These are phyloP conservation scores for Boechera retrofracta DNA, from an alignment of 345 rosid species.

Conservation along the genomic window DNA sequence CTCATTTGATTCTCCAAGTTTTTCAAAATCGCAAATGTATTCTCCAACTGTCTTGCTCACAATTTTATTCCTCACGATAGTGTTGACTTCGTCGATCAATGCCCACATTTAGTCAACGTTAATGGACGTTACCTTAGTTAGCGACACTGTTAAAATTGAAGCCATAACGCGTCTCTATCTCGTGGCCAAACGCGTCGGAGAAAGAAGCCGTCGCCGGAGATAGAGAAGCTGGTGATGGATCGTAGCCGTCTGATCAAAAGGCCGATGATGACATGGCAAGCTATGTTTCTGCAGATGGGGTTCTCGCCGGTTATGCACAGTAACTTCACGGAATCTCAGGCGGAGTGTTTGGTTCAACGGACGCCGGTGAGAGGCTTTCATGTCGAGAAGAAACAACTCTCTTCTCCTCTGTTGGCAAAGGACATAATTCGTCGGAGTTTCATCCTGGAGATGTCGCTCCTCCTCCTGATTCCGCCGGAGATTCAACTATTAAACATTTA, in stretches of 20 bases:
- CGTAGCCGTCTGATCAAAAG: conserved; percentile 56
- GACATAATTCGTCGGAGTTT: conserved; percentile 75
- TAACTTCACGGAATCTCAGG: conserved; percentile 88
- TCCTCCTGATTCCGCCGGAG: conserved; percentile 40
- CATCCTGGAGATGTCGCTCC: conserved; percentile 81
- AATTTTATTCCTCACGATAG: no score
- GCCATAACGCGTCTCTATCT: conserved; percentile 41
- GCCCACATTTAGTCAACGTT: no score
- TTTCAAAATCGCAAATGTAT: no score
- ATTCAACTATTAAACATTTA: not conserved
- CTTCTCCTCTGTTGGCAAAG: conserved; percentile 90
- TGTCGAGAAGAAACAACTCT: conserved; percentile 79
- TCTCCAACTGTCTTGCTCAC: no score
- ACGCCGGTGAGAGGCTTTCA: conserved; percentile 80
- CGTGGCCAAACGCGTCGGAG: conserved; percentile 53
- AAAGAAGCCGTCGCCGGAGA: conserved; percentile 70
- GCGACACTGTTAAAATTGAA: no score
- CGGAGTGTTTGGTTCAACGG: conserved; percentile 82
- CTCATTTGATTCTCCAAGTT: no score
- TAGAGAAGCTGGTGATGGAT: conserved; percentile 70
- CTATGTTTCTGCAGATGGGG: conserved; percentile 68
- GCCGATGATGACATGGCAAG: conserved; percentile 67
- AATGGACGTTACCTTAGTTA: no score
- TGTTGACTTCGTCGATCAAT: no score
- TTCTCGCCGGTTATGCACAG: conserved; percentile 71